phyloP scores from a whole-genome alignment of 768 basidiomycete species.

The Pleurotus djamor region DNA sequence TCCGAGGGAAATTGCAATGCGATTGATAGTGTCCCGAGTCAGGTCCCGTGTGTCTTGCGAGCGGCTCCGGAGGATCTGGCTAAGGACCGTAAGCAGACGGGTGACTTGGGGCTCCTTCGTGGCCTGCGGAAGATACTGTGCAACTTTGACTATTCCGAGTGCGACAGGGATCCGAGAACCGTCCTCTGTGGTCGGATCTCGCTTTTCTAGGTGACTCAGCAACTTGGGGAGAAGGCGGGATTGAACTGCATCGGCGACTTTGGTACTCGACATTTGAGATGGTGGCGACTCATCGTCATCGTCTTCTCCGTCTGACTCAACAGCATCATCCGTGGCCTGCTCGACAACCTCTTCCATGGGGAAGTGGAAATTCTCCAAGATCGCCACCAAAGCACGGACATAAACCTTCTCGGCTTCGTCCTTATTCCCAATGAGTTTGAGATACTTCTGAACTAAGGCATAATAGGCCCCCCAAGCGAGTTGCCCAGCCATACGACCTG shows the following conservation, averaged over 20 bases:
- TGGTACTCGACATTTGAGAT: constrained; percentile 19
- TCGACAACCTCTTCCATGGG: constrained; percentile 63
- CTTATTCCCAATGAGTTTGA: constrained; percentile 67
- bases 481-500: constrained; percentile 74
- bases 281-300: constrained; percentile 14
- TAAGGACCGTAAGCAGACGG: constrained; percentile 78
- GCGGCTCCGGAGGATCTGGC: constrained; percentile 89
- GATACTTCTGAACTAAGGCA: constrained; percentile 74
- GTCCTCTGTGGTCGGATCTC: constrained; percentile 78
- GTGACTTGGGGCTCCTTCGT: constrained; percentile 67
- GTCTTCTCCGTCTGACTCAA: constrained; percentile 26
- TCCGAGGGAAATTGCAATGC: constrained; percentile 73
- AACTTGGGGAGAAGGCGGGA: constrained; percentile 75
- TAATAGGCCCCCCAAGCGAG: constrained; percentile 87
- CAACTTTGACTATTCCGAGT: constrained; percentile 82
- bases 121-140: constrained; percentile 70
- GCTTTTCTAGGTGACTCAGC: constrained; percentile 77
- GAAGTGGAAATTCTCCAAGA: constrained; percentile 93
- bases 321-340: constrained; percentile 25
- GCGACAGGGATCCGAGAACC: constrained; percentile 86
- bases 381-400: constrained; percentile 78
- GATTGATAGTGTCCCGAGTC: constrained; percentile 77
- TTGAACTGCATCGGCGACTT: constrained; percentile 77
- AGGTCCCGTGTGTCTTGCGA: constrained; percentile 93
- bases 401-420: constrained; percentile 75